Conservation (phyloP, 768 basidiomycete species). For the Termitomyces heimii region DNA sequence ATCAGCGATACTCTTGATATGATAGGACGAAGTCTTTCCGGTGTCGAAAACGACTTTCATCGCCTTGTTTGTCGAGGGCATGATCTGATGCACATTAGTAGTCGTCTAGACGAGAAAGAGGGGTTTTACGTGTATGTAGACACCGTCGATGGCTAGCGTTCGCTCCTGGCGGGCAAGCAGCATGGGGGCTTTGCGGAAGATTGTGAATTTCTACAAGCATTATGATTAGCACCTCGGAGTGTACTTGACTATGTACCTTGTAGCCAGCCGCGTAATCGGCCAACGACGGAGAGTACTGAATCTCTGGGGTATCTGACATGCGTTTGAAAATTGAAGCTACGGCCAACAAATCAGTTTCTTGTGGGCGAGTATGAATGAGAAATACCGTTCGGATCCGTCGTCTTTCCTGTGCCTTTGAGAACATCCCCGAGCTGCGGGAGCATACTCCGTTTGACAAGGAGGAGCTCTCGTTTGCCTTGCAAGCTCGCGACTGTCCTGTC, state of each 20-base stretch:
- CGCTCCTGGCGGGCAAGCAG: constrained; percentile 87
- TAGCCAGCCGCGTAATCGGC: constrained; percentile 78
- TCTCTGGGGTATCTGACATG: constrained; percentile 67
- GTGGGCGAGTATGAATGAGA: neutral
- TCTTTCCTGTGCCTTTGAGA: constrained; percentile 56
- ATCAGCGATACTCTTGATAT: constrained; percentile 79
- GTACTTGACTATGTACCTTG: constrained; percentile 45
- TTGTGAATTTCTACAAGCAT: constrained; percentile 71
- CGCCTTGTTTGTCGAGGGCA: constrained; percentile 75
- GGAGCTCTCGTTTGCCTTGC: constrained; percentile 79
- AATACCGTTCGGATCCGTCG: constrained; percentile 90
- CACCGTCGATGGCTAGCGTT: constrained; percentile 89
- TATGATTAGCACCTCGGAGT: neutral
- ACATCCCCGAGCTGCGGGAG: constrained; percentile 67
- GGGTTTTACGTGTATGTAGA: constrained; percentile 75
- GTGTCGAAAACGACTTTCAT: constrained; percentile 77
- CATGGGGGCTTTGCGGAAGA: constrained; percentile 95
- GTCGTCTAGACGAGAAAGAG: neutral
- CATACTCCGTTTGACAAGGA: constrained; percentile 74
- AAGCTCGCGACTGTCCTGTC: constrained; percentile 96
- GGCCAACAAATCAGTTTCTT: neutral
- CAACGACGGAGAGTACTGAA: constrained; percentile 48
- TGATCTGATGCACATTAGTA: constrained; percentile 51
- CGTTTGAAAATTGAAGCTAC: constrained; percentile 92
- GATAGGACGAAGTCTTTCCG: constrained; percentile 88